These are phyloP conservation scores for Pelargonium nanum DNA, from an alignment of 345 rosid genomes.

Conservation along the genomic window DNA sequence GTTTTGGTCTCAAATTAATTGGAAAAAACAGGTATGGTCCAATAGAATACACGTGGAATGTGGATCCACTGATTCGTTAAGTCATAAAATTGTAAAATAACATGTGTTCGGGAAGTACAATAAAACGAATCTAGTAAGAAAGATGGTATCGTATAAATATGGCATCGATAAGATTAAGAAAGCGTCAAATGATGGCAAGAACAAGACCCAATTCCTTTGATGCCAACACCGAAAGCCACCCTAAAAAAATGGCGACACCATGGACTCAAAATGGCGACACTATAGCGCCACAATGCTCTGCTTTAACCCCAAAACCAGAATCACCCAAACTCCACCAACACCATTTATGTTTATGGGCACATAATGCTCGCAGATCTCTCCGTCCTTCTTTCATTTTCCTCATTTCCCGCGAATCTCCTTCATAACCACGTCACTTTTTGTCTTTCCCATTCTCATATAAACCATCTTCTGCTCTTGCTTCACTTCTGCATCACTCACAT, in stretches of 20 bases:
- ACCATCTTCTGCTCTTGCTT: not conserved
- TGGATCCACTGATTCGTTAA: no score
- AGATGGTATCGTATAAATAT: no score
- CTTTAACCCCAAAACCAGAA: not conserved
- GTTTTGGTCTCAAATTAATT: no score
- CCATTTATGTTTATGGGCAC: constrained; percentile 12
- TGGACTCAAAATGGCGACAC: constrained; percentile 34
- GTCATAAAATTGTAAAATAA: no score
- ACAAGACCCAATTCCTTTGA: no score
- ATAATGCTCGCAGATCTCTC: not conserved
- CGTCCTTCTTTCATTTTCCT: not conserved
- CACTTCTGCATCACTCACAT: not conserved
- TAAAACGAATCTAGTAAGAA: no score
- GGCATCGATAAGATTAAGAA: no score
- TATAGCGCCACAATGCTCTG: constrained; percentile 9
- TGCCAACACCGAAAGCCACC: no score
- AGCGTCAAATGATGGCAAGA: not conserved
- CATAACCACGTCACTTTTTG: constrained; percentile 2
- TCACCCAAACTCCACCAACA: not conserved
- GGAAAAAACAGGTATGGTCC: no score
- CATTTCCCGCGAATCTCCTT: not conserved
- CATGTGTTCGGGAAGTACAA: no score
- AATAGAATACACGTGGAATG: no score
- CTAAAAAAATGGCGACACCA: constrained; percentile 28
- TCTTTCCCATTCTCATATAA: not conserved